Base-by-base conservation (phyloP, 495 filamentous ascomycete species). In the Paragyromitra xinjiangensis region DNA sequence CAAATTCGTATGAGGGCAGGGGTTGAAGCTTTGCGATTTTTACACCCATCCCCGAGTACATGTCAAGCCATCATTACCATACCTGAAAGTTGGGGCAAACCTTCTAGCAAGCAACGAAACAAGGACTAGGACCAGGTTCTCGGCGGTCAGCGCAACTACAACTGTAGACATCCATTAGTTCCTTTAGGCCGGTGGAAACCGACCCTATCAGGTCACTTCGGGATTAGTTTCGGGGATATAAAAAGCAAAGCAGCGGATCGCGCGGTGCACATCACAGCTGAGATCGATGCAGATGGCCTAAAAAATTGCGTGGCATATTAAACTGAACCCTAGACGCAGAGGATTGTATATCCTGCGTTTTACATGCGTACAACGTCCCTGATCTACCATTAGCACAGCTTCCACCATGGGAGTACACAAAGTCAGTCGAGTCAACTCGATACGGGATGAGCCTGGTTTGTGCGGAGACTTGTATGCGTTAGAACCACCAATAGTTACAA, bases 401-500 rank as follows among this genome's bases (percentile, higher is more conserved):
- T 19, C 8, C 0, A 34, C 29, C 29, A 3, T 3, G 29, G 3
- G 29, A 34, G 29, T 16, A 37, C 34, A 44, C 51, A 42, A 29
- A 24, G 6, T 4, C 51, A 26, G 55, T 62, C 9, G 39, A 37
- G 24, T 24, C 51, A 26, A 39, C 63, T 12, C 9, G 68, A 53
- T 53, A 45, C 63, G 62, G 24, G 42, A 24, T 59, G 29, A 3
- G 62, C 56, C 26, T 71, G 40, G 68, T 19, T 22, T 24, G 68
- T 71, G 68, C 40, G 68, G 40, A 62, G 56, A 61, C 24, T 42
- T 26, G 39, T 61, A 48, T 61, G n/a, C 6, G 68, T 71, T 71
- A 59, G 40, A 62, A 22, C 55, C n/a, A 62, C 37, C 40, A 50
- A 19, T 22, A 45, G 8, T 6, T 26, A 51, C 16, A 53, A 40